Evolutionary conservation across 768 basidiomycete genomes (phyloP), one percentile per base, ranked within the genome.

Genomic region (Leccinum pellstonianum): DNA sequence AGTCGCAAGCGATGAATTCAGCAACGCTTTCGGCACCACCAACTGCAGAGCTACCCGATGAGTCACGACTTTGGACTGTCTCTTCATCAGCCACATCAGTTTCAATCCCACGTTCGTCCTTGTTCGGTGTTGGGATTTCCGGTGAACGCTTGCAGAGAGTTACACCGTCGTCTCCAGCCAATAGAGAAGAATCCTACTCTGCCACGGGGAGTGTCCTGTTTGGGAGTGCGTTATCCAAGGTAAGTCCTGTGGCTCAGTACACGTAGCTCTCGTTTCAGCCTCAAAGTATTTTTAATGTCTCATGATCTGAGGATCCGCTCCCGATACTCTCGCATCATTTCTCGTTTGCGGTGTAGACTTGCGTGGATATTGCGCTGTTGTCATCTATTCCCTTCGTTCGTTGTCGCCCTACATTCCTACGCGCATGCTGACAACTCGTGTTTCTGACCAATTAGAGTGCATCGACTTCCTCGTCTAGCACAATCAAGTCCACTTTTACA

Each of bases 121-220:
- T 67, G 53, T 67, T 67, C 62, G 65, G 62, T 46, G 25, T 15
- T 31, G 64, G 33, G 25, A 66, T 58, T 38, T 55, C 59, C 6
- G 47, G 25, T 5, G 58, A 54, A 43, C 23, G 6, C 50, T 19
- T 21, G n/a, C 56, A 43, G n/a, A 64, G 33, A 31, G 57, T n/a
- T 9, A 23, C 29, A 11, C 21, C 8, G 3, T 19, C 41, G n/a
- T 52, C 58, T 33, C 54, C 21, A 21, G 37, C 49, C 11, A 3
- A n/a, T 49, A 50, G 31, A 31, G 37, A 21, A 25, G 37, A 12
- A n/a, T 7, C 48, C 12, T 62, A 60, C 50, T 64, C 73, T 3
- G 69, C 79, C 23, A 61, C 76, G 12, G 64, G 65, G 47, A 85
- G 82, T 70, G 66, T 78, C 11, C 70, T 87, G 54, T 83, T 87